A percentile compares a stretch with the other conserved stretches of the same genome.
These are phyloP conservation scores for Neurospora sp. DNA, from an alignment of 495 filamentous ascomycete species.

Conservation along the genomic window DNA sequence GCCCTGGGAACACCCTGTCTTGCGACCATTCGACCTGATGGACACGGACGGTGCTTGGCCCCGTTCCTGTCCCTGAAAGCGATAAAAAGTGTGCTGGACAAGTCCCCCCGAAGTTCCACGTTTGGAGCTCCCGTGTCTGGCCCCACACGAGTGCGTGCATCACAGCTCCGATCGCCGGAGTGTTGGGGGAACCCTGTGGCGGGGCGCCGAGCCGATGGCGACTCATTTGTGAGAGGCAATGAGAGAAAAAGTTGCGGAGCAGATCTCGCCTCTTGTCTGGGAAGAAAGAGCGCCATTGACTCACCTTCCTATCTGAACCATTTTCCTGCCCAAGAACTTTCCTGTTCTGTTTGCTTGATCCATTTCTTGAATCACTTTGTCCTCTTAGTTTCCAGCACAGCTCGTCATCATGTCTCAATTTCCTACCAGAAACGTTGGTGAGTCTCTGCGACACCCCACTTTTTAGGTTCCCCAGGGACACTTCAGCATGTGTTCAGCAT, in stretches of 20 bases:
- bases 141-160: not conserved
- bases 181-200: not conserved
- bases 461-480: not conserved
- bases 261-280: not conserved
- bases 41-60: not conserved
- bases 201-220: not conserved
- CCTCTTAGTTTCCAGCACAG: not conserved
- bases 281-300: not conserved
- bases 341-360: not conserved
- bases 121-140: not conserved
- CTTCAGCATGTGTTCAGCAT: not conserved
- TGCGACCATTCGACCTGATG: not conserved
- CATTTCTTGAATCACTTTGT: not conserved
- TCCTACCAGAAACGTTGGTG: constrained; percentile 44
- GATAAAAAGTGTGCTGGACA: not conserved
- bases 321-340: not conserved
- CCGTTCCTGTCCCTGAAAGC: not conserved
- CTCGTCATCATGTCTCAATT: constrained; percentile 30
- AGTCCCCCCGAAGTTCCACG: not conserved
- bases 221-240: not conserved
- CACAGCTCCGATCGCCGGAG: not conserved
- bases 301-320: not conserved
- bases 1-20: not conserved
- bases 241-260: not conserved
- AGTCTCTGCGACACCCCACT: constrained; percentile 7